Percentiles rank a stretch among this genome's conserved stretches.
phyloP scores from a whole-genome alignment of 2,329 filamentous ascomycete genomes.

The Fusarium sacchari region DNA sequence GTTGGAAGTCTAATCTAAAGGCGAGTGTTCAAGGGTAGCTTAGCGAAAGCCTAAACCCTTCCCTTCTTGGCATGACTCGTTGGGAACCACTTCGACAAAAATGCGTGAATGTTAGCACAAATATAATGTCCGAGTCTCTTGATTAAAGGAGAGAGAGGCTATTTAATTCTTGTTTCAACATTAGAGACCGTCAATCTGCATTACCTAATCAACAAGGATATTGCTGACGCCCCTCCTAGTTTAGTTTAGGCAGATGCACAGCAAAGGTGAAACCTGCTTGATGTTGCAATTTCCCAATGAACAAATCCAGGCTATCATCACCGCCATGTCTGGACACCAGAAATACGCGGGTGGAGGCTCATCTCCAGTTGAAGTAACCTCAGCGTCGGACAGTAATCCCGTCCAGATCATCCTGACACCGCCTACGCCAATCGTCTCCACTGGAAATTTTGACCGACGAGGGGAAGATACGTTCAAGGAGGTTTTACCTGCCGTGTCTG shows the following conservation, averaged over 20 bases:
- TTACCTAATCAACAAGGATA: slow-evolving; percentile 29
- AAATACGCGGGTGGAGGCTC: background rate
- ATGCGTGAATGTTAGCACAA: no score
- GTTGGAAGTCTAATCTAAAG: background rate
- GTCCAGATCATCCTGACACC: slow-evolving; percentile 35
- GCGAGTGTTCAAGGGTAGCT: background rate
- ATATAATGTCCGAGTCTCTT: background rate
- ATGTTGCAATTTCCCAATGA: background rate
- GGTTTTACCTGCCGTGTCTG: slow-evolving; percentile 7
- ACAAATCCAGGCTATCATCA: background rate
- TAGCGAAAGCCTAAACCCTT: background rate
- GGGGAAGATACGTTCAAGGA: slow-evolving; percentile 25
- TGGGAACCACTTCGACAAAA: background rate
- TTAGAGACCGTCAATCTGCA: background rate
- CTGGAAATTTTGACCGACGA: background rate
- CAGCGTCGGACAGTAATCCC: background rate
- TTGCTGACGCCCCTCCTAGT: background rate
- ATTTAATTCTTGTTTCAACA: background rate
- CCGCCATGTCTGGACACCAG: slow-evolving; percentile 1
- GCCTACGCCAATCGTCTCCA: slow-evolving; percentile 21
- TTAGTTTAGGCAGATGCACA: background rate
- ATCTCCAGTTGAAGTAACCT: background rate
- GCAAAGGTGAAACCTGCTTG: background rate
- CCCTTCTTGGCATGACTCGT: background rate
- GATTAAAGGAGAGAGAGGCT: background rate